Percentiles rank a stretch among this genome's conserved stretches.
Conservation (phyloP, 768 basidiomycete genomes). For the Boletus sp. region DNA sequence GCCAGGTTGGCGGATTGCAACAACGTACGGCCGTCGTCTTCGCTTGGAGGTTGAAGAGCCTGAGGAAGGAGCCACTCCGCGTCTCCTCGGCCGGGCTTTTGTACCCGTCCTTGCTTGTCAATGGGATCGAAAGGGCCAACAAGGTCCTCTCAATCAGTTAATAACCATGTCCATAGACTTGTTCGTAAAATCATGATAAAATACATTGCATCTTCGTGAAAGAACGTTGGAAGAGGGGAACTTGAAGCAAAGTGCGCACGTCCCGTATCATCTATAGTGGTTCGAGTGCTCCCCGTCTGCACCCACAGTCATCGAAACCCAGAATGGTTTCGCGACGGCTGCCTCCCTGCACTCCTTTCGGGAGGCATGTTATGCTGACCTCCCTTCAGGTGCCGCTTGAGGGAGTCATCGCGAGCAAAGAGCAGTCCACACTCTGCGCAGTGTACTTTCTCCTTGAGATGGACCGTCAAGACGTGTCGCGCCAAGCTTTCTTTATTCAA, state of each 20-base stretch:
- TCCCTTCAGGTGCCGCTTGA: conserved; percentile 26
- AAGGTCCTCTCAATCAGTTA: too few species aligned
- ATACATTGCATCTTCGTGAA: background rate
- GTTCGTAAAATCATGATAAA: background rate
- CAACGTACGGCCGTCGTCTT: too few species aligned
- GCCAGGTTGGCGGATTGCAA: too few species aligned
- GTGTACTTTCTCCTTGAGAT: conserved; percentile 13
- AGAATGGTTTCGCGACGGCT: background rate
- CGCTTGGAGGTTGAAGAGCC: too few species aligned
- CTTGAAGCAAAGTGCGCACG: background rate
- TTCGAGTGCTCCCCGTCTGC: background rate
- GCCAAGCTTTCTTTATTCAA: conserved; percentile 32
- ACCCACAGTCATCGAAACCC: background rate
- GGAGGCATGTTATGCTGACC: conserved; percentile 4
- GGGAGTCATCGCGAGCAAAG: conserved; percentile 32
- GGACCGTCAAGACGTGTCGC: conserved; percentile 29
- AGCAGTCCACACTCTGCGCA: conserved; percentile 16
- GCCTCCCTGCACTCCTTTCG: background rate
- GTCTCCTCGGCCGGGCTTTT: too few species aligned
- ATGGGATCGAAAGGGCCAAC: too few species aligned
- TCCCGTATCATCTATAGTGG: too few species aligned
- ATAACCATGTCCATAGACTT: too few species aligned
- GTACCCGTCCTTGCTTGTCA: too few species aligned
- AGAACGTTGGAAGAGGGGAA: too few species aligned
- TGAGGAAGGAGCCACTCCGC: too few species aligned